Percentiles rank a stretch among this genome's conserved stretches.
Evolutionary conservation across 2,329 filamentous ascomycete species (phyloP).

Genomic region (Ceratocystis eucalypticola): DNA sequence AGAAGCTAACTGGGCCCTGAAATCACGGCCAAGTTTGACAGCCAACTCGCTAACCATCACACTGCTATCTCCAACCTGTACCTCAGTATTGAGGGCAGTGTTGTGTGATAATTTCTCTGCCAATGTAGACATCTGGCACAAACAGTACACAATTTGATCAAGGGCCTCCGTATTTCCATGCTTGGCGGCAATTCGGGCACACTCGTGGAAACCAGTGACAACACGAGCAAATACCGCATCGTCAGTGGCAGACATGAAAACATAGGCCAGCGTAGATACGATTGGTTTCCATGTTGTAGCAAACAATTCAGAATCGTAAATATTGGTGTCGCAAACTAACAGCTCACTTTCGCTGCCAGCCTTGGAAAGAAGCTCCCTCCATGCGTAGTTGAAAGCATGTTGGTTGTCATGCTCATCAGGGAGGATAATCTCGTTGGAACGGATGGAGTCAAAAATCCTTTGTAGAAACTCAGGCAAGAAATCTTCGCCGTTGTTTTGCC

Average conservation of each 20-base stretch:
- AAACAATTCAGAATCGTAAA: slow-evolving; percentile 97
- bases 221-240: slow-evolving; percentile 89
- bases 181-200: slow-evolving; percentile 77
- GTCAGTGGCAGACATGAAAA: slow-evolving; percentile 97
- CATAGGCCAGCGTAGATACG: slow-evolving; percentile 86
- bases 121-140: slow-evolving; percentile 81
- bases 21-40: slow-evolving; percentile 86
- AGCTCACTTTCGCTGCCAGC: slow-evolving; percentile 62
- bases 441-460: slow-evolving; percentile 82
- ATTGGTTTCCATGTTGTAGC: slow-evolving; percentile 90
- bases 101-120: slow-evolving; percentile 63
- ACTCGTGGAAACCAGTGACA: slow-evolving; percentile 90
- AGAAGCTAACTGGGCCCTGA: slow-evolving; percentile 83
- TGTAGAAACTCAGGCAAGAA: slow-evolving; percentile 74
- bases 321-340: slow-evolving; percentile 73
- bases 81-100: slow-evolving; percentile 84
- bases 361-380: slow-evolving; percentile 86
- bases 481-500: slow-evolving; percentile 73
- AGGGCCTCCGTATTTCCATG: slow-evolving; percentile 75
- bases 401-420: slow-evolving; percentile 96
- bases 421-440: slow-evolving; percentile 84
- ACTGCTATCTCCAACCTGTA: slow-evolving; percentile 78
- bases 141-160: slow-evolving; percentile 81
- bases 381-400: slow-evolving; percentile 92
- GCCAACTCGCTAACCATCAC: slow-evolving; percentile 98